Evolutionary conservation across 139 green algal species (phyloP).

Genomic region (Chlorella sp.): DNA sequence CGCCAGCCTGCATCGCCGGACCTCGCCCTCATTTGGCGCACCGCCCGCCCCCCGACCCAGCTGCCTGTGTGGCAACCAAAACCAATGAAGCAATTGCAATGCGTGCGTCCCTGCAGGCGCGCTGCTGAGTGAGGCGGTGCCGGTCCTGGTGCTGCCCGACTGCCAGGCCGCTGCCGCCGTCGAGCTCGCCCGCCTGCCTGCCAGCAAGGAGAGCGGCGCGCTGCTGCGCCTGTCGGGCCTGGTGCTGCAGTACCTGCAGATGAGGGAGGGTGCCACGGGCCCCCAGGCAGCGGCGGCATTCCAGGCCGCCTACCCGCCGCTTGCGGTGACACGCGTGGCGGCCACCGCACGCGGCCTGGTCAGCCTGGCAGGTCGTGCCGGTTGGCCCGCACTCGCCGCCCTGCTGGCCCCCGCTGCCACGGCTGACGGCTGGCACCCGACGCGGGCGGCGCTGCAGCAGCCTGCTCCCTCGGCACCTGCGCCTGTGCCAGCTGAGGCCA

Average conservation of each 20-base stretch:
- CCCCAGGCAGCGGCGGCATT: background rate
- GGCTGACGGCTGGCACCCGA: background rate
- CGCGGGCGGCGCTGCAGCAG: background rate
- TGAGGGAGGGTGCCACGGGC: background rate
- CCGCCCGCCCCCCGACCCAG: background rate
- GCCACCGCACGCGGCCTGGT: background rate
- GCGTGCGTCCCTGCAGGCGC: background rate
- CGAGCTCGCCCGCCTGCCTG: conserved; percentile 1
- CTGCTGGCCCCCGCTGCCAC: background rate
- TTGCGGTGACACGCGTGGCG: conserved; percentile 11
- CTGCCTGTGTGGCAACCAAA: background rate
- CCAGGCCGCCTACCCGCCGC: background rate
- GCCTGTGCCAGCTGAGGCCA: background rate
- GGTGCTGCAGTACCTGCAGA: conserved; percentile 13
- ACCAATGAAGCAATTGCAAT: background rate
- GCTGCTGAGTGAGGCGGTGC: background rate
- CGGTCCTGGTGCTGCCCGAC: conserved; percentile 26
- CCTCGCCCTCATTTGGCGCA: no score
- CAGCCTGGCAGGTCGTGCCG: background rate
- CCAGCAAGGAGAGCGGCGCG: background rate
- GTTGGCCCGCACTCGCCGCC: background rate
- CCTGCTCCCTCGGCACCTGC: background rate
- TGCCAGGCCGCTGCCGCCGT: background rate
- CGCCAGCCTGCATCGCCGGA: no score
- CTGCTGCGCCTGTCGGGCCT: background rate